Evolutionary conservation across 495 filamentous ascomycete genomes (phyloP), one percentile per base, ranked within the genome.

Genomic region (Neurospora terricola): DNA sequence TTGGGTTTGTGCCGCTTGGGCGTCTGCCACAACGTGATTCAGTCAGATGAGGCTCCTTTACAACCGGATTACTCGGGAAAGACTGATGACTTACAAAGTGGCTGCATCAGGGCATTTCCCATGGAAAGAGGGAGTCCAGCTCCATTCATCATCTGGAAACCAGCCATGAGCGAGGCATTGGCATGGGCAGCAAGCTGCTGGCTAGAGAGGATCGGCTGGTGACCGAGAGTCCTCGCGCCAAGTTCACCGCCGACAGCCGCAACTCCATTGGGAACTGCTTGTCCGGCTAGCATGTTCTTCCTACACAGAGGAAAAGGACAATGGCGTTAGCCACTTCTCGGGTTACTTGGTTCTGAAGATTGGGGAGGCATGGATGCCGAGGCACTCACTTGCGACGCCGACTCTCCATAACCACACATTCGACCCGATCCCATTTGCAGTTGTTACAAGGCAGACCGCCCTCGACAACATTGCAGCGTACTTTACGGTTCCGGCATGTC

Each of bases 401-500:
- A 86, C 94, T 96, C 79, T 97, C 94, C 62, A 93, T 93, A 10
- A 97, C 91, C 45, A 94, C 85, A 83, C 94, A 97, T 70, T 93
- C 91, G 71, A 97, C 93, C 75, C 93, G 90, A 80, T 97, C 94
- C 81, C 94, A 85, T 37, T 92, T 87, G 83, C 94, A 97, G 83
- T 97, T 97, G 23, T 91, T 93, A 80, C 94, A 97, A 6, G 94
- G 94, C 27, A 66, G 30, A 37, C 91, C 89, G 40, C 92, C 91
- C 76, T 96, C 93, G 62, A 94, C 92, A 73, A 97, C 94, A 84
- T 97, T 93, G 83, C 94, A 97, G 69, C 94, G 87, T n/a, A 97
- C 94, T 81, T 97, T 97, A 76, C 94, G 89, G 34, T 91, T 88
- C 71, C 94, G 87, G 78, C 94, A 97, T 75, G 91, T 92, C 76